Base-by-base conservation (phyloP, 2,329 filamentous ascomycete species). In the Tolypocladium tropicale region DNA sequence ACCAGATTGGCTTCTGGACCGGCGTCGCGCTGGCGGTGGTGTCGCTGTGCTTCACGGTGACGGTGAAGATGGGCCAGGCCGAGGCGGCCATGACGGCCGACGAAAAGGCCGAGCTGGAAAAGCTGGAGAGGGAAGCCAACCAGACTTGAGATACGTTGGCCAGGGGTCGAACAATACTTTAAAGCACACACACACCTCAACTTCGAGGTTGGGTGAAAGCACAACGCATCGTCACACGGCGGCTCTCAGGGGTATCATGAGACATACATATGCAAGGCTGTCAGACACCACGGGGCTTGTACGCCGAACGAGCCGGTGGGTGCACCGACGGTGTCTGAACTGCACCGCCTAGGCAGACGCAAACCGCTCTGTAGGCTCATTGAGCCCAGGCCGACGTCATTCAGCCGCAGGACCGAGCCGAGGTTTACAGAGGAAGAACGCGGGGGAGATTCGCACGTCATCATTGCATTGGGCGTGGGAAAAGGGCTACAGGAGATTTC, bases 1-100 rank as follows among this genome's bases (percentile, higher is more conserved):
- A 87, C 65, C 79, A 83, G 65, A 78, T 80, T 28, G 83, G 80
- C 0, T 88, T 89, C 61, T 87, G 85, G 84, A 82, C 85, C 28
- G 80, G 83, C 54, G 74, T 83, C 25, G 84, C 75, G 1, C 74
- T 80, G 53, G 79, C 83, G 0, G 74, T 67, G 4, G 61, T 78
- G 1, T 76, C 80, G 0, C 59, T 88, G 55, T 16, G 72, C 0
- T 67, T 88, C 16, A 77, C 85, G 56, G 69, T 81, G 0, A 83
- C 81, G 41, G 78, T 86, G 4, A 71, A 76, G 56, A 76, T 85
- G 33, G 74, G 76, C 0, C 76, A 77, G 51, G 81, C 82, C 1
- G 74, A 77, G 65, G 78, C 81, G 59, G 78, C 79, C 56, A 62
- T 83, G 65, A 84, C 82, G 2, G 75, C 76, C 0, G 82, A 84